A percentile compares a stretch with the other conserved stretches of the same genome.
Evolutionary conservation across 192 early-diverging fungal species (phyloP).

Genomic region (Phycomyces blakesleeanus): DNA sequence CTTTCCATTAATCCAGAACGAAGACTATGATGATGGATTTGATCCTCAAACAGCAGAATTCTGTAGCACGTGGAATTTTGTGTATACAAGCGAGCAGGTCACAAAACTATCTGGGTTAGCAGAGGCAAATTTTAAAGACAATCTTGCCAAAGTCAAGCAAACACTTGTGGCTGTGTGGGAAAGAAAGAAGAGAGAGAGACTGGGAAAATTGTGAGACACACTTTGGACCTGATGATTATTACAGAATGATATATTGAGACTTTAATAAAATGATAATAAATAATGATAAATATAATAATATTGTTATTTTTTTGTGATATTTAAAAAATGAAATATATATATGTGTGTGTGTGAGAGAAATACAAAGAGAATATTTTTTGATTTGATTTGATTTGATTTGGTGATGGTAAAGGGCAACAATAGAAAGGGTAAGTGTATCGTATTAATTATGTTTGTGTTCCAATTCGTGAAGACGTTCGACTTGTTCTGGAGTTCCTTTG

Average conservation of each 20-base stretch:
- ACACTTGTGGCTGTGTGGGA: constrained; percentile 44
- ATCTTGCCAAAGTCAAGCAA: constrained; percentile 41
- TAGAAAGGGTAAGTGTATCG: neutral
- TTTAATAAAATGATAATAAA: too few relatives aligned
- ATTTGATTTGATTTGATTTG: neutral
- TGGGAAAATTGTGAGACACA: neutral
- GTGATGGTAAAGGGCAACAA: neutral
- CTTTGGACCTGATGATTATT: too few relatives aligned
- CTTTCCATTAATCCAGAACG: constrained; percentile 60
- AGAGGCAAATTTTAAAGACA: constrained; percentile 49
- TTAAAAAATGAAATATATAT: too few relatives aligned
- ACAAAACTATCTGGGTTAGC: constrained; percentile 53
- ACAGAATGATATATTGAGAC: too few relatives aligned
- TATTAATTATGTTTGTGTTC: neutral
- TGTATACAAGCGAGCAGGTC: constrained; percentile 61
- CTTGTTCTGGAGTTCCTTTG: constrained; percentile 14
- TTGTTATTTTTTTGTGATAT: too few relatives aligned
- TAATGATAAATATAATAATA: too few relatives aligned
- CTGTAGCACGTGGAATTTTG: constrained; percentile 64
- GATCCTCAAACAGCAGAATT: constrained; percentile 60
- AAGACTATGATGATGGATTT: constrained; percentile 44
- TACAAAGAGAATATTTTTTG: neutral
- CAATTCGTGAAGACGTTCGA: constrained; percentile 18
- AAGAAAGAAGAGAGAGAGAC: constrained; percentile 36
- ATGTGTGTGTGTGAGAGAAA: too few relatives aligned